Conservation (phyloP, 1,284 basidiomycete species). For the Thecaphora thlaspeos region DNA sequence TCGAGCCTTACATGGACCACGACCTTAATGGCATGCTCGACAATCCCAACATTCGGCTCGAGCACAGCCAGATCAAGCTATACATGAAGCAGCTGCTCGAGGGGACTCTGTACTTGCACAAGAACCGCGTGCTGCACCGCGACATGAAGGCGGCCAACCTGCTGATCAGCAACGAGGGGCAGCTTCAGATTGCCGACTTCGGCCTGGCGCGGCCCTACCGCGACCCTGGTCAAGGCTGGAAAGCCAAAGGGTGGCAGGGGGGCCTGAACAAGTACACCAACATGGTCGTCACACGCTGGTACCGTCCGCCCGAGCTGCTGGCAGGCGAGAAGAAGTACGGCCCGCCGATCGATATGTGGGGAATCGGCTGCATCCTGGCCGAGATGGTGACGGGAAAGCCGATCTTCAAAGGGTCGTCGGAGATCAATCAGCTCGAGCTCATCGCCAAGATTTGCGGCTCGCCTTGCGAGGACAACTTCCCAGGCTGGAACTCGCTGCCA, state of each 20-base stretch:
- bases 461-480: conserved; percentile 73
- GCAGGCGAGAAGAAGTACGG: conserved; percentile 85
- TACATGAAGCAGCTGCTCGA: conserved; percentile 93
- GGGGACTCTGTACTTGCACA: conserved; percentile 91
- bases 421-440: conserved; percentile 84
- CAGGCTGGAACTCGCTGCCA: conserved; percentile 68
- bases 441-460: conserved; percentile 88
- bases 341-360: conserved; percentile 95
- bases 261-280: conserved; percentile 73
- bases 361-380: conserved; percentile 93
- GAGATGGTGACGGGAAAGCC: conserved; percentile 91
- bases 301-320: conserved; percentile 90
- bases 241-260: conserved; percentile 41
- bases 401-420: conserved; percentile 81
- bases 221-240: conserved; percentile 45
- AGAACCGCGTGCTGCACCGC: conserved; percentile 94
- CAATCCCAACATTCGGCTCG: conserved; percentile 60
- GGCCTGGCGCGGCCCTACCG: conserved; percentile 74
- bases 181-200: conserved; percentile 77
- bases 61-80: conserved; percentile 73
- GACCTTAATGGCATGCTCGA: conserved; percentile 85
- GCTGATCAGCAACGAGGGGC: conserved; percentile 74
- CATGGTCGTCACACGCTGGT: conserved; percentile 98
- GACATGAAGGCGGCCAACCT: conserved; percentile 99
- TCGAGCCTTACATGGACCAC: conserved; percentile 99